Conservation (phyloP, 2,329 filamentous ascomycete species). For the Fusarium nodosum region DNA sequence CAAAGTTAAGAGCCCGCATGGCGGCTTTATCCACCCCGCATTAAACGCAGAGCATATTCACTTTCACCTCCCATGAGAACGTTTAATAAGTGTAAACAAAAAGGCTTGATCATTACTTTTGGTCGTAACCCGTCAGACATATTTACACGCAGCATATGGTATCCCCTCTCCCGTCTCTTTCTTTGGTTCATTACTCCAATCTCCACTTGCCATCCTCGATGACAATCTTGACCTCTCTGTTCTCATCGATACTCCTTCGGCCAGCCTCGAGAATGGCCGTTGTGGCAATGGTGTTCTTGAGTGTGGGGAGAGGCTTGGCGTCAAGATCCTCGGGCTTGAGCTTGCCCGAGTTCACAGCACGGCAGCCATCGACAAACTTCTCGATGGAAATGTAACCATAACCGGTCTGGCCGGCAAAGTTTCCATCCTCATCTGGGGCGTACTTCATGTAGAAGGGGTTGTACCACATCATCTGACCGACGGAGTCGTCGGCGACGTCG, state of each 20-base stretch:
- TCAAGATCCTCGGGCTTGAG: conserved; percentile 83
- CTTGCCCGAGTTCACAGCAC: conserved; percentile 79
- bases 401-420: conserved; percentile 90
- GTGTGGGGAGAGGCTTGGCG: conserved; percentile 82
- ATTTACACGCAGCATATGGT: conserved; percentile 20
- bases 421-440: conserved; percentile 92
- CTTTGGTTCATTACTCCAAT: conserved; percentile 60
- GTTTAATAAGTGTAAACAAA: neutral
- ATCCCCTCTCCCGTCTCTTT: conserved; percentile 15
- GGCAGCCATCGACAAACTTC: conserved; percentile 93
- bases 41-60: conserved; percentile 10
- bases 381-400: conserved; percentile 96
- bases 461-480: conserved; percentile 81
- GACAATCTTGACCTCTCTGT: conserved; percentile 80
- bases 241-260: conserved; percentile 85
- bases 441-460: conserved; percentile 98
- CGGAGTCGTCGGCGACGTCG: conserved; percentile 87
- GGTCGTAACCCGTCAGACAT: conserved; percentile 29
- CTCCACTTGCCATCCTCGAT: conserved; percentile 76
- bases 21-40: conserved; percentile 36
- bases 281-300: conserved; percentile 90
- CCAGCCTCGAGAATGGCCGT: conserved; percentile 93
- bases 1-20: conserved; percentile 13
- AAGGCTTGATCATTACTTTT: conserved; percentile 38
- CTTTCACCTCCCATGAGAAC: neutral